Percentiles rank a stretch among this genome's conserved stretches.
phyloP scores from a whole-genome alignment of 1,284 basidiomycete species.

The Cutaneotrichosporon spelunceum region DNA sequence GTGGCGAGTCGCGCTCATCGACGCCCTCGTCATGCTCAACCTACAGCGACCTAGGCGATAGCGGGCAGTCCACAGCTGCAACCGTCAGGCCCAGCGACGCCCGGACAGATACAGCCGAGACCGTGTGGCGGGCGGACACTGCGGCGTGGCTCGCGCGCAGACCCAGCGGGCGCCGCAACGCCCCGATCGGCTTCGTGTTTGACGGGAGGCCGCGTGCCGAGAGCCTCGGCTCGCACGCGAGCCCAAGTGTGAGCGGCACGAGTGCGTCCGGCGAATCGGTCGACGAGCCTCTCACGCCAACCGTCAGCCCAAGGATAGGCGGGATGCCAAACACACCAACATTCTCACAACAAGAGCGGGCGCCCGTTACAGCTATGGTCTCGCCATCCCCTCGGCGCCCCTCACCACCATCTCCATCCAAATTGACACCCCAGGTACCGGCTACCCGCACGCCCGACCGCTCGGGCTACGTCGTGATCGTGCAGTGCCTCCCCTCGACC shows the following conservation, averaged over 20 bases:
- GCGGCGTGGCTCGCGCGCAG: constrained; percentile 22
- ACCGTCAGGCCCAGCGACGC: not conserved
- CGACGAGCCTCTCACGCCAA: constrained; percentile 7
- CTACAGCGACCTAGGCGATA: not conserved
- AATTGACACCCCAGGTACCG: not conserved
- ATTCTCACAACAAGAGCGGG: not conserved
- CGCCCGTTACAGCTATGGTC: not conserved
- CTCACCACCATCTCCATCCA: not conserved
- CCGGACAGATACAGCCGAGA: not conserved
- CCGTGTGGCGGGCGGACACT: constrained; percentile 8
- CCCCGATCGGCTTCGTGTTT: not conserved
- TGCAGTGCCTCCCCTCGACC: constrained; percentile 26
- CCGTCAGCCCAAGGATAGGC: not conserved
- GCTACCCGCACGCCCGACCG: constrained; percentile 4
- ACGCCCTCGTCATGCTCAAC: not conserved
- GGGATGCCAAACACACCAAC: not conserved
- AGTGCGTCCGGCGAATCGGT: constrained; percentile 3
- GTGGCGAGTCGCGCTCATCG: constrained; percentile 1
- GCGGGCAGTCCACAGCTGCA: not conserved
- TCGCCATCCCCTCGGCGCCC: not conserved
- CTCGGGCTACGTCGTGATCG: constrained; percentile 34
- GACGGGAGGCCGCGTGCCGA: not conserved
- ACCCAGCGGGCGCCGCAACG: constrained; percentile 11
- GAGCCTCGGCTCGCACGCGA: not conserved
- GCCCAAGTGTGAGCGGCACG: not conserved